phyloP scores from a whole-genome alignment of 495 filamentous ascomycete genomes.

The Clohesyomyces aquaticus region DNA sequence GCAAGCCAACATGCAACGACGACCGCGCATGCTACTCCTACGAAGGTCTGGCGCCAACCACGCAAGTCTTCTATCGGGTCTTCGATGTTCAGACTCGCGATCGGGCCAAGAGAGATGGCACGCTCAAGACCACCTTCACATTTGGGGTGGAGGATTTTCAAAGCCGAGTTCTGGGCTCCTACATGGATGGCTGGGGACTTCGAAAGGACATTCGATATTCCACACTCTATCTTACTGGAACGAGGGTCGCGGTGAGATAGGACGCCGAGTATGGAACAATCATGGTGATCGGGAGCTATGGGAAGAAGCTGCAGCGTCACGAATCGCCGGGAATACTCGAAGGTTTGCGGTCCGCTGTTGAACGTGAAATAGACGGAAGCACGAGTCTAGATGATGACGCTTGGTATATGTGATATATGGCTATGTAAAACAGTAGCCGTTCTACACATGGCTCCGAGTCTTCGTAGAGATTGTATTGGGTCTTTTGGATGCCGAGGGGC shows the following conservation, averaged over 20 bases:
- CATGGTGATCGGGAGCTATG: background rate
- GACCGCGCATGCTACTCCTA: background rate
- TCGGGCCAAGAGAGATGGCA: background rate
- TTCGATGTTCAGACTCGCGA: background rate
- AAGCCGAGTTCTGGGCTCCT: background rate
- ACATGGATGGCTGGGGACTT: background rate
- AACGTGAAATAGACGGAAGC: too few relatives aligned
- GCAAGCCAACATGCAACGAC: background rate
- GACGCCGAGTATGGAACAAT: background rate
- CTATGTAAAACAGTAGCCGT: too few relatives aligned
- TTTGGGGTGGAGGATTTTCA: background rate
- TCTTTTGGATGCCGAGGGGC: too few relatives aligned
- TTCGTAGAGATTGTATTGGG: too few relatives aligned
- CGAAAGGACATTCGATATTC: background rate
- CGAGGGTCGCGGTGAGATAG: background rate
- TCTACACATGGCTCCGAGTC: too few relatives aligned
- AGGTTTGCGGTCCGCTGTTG: too few relatives aligned
- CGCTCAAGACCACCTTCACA: background rate
- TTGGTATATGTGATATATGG: too few relatives aligned
- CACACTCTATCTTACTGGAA: background rate
- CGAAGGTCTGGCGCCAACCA: background rate
- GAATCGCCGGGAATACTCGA: too few relatives aligned
- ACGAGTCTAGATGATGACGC: too few relatives aligned
- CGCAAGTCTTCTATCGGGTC: background rate
- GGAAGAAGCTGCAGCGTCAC: too few relatives aligned